phyloP scores from a whole-genome alignment of 306 rosid genomes.

The Vachellia pachyceras region DNA sequence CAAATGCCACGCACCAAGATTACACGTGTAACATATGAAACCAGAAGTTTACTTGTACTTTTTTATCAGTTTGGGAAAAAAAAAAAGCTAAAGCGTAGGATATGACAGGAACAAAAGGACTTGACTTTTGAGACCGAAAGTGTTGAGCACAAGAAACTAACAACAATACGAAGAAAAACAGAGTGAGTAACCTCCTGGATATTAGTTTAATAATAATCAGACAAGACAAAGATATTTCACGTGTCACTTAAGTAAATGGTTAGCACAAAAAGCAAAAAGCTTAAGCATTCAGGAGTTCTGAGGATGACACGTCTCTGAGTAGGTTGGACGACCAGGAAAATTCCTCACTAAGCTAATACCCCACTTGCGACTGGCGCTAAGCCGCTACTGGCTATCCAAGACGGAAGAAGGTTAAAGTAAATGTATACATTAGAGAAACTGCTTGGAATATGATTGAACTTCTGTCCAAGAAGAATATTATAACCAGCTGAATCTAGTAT shows the following conservation, averaged over 20 bases:
- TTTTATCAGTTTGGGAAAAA: slow-evolving; percentile 8
- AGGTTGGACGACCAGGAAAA: slow-evolving; percentile 19
- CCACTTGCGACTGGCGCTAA: too few relatives aligned
- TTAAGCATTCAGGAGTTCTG: not conserved
- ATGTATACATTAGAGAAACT: slow-evolving; percentile 31
- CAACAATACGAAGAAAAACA: not conserved
- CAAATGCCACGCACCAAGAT: slow-evolving; percentile 37
- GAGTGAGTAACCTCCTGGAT: slow-evolving; percentile 21
- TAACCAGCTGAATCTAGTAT: slow-evolving; percentile 2
- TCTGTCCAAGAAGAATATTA: slow-evolving; percentile 4
- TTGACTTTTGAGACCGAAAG: slow-evolving; percentile 53
- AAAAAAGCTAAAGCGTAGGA: not conserved
- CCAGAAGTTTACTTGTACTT: slow-evolving; percentile 38
- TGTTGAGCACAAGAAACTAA: not conserved
- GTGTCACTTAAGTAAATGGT: slow-evolving; percentile 43
- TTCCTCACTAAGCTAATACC: not conserved
- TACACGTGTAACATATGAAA: slow-evolving; percentile 58
- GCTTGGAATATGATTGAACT: slow-evolving; percentile 17
- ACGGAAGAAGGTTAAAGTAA: slow-evolving; percentile 47
- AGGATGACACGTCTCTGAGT: slow-evolving; percentile 40
- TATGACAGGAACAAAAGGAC: slow-evolving; percentile 29
- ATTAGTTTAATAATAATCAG: slow-evolving; percentile 37
- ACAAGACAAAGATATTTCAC: slow-evolving; percentile 46
- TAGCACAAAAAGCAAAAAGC: slow-evolving; percentile 14
- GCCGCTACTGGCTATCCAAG: slow-evolving; percentile 24